These are phyloP conservation scores for Arctostaphylos glauca DNA, from an alignment of 148 eudicot genomes.

Conservation along the genomic window DNA sequence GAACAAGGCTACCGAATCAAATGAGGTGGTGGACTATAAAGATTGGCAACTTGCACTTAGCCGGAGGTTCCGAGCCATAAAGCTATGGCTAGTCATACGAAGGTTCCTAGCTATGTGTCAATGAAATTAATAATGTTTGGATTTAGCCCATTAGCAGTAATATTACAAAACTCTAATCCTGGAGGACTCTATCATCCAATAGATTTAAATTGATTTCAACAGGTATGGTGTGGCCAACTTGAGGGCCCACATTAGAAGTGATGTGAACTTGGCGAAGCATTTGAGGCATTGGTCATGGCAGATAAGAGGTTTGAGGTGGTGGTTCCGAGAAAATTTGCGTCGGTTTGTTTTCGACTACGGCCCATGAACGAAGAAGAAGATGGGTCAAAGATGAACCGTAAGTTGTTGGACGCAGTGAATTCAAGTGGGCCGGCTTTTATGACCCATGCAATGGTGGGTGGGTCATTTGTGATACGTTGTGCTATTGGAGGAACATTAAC, in stretches of 20 bases:
- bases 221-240: neutral
- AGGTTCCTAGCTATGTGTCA: neutral
- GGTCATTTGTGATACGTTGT: too few relatives aligned
- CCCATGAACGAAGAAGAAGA: neutral
- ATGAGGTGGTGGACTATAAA: neutral
- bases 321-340: neutral
- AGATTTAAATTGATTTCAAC: too few relatives aligned
- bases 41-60: neutral
- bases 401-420: too few relatives aligned
- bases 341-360: neutral
- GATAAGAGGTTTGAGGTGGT: neutral
- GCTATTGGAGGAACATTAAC: too few relatives aligned
- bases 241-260: neutral
- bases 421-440: too few relatives aligned
- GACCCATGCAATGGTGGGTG: too few relatives aligned
- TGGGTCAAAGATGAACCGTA: too few relatives aligned
- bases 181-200: too few relatives aligned
- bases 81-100: neutral
- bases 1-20: neutral
- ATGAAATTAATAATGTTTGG: too few relatives aligned
- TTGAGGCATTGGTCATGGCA: neutral
- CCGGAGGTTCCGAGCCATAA: neutral
- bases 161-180: too few relatives aligned
- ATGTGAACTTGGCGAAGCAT: neutral
- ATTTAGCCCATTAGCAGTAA: too few relatives aligned